phyloP scores from a whole-genome alignment of 768 basidiomycete genomes.

The Boletellus ananas region DNA sequence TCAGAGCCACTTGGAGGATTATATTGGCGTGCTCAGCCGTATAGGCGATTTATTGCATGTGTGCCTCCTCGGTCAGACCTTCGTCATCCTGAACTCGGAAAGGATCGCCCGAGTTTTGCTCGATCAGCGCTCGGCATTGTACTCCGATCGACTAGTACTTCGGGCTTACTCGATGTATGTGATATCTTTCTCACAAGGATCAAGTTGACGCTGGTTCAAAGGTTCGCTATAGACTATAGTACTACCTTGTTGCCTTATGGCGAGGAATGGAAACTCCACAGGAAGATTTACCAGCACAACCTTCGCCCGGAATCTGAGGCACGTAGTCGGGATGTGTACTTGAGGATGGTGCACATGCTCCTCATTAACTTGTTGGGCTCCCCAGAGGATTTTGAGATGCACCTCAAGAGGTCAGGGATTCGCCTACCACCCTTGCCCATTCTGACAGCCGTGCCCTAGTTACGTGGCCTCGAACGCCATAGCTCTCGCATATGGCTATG shows the following conservation, averaged over 20 bases:
- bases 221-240: background rate
- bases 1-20: background rate
- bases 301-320: constrained; percentile 17
- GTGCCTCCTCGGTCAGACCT: constrained; percentile 13
- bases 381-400: background rate
- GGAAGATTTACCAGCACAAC: constrained; percentile 28
- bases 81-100: constrained; percentile 28
- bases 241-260: constrained; percentile 17
- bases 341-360: background rate
- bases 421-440: background rate
- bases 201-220: background rate
- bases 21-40: background rate
- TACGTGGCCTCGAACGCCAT: background rate
- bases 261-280: constrained; percentile 29
- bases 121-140: constrained; percentile 27
- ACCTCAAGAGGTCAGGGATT: background rate
- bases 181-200: background rate
- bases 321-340: background rate
- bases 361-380: background rate
- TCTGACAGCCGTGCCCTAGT: background rate
- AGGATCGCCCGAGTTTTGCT: constrained; percentile 23
- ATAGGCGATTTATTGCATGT: background rate
- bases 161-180: background rate
- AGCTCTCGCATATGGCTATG: background rate
- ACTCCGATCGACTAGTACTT: constrained; percentile 21